Conservation (phyloP, 164 flowering plant genomes). For the Litsea cubeba region DNA sequence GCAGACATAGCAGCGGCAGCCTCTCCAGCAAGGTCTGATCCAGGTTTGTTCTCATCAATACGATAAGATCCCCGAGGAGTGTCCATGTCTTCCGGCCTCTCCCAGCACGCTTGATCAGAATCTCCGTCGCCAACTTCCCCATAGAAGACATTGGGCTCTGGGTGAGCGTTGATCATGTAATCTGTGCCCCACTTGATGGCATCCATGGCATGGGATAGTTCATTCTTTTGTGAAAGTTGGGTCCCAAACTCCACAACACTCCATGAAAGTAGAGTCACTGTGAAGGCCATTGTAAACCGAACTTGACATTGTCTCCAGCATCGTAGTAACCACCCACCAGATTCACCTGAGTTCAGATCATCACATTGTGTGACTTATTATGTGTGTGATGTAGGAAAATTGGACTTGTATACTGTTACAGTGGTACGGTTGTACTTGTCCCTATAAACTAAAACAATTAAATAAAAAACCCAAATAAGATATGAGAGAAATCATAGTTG, state of each 20-base stretch:
- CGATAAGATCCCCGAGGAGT: slow-evolving; percentile 44
- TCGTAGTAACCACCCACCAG: slow-evolving; percentile 55
- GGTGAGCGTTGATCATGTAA: slow-evolving; percentile 50
- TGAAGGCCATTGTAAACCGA: slow-evolving; percentile 52
- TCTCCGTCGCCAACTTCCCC: slow-evolving; percentile 63
- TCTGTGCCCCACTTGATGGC: slow-evolving; percentile 57
- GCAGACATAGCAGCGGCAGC: slow-evolving; percentile 80
- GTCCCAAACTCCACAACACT: slow-evolving; percentile 25
- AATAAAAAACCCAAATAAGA: too few relatives aligned
- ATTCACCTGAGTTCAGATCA: slow-evolving; percentile 29
- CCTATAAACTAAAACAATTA: too few relatives aligned
- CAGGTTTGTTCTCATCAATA: slow-evolving; percentile 46
- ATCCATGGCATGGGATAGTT: slow-evolving; percentile 22
- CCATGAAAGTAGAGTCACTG: slow-evolving; percentile 54
- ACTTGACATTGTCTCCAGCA: slow-evolving; percentile 61
- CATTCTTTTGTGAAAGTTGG: slow-evolving; percentile 15
- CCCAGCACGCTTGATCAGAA: slow-evolving; percentile 73
- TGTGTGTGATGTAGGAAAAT: too few relatives aligned
- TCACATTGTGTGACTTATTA: too few relatives aligned
- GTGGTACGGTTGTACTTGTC: too few relatives aligned
- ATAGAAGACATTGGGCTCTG: slow-evolving; percentile 36
- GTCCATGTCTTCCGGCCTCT: slow-evolving; percentile 76
- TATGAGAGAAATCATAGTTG: too few relatives aligned
- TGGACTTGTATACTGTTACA: too few relatives aligned
- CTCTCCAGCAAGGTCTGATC: slow-evolving; percentile 74